Evolutionary conservation across 2,329 filamentous ascomycete genomes (phyloP).

Genomic region (Pseudocercospora fijiensis): DNA sequence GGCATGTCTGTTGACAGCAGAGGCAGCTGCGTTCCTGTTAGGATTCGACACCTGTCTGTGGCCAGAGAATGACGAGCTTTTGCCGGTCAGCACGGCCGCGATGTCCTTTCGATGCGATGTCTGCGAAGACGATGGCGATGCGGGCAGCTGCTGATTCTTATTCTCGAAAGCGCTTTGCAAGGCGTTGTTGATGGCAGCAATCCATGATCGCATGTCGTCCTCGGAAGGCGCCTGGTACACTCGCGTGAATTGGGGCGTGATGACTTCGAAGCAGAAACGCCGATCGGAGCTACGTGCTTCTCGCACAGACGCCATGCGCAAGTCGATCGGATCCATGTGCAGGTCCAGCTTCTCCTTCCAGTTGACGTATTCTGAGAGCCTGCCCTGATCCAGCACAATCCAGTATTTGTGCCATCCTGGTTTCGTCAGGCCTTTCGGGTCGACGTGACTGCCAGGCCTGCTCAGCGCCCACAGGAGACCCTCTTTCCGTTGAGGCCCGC

Average conservation of each 20-base stretch:
- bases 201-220: slow-evolving; percentile 98
- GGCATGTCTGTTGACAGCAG: slow-evolving; percentile 74
- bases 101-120: slow-evolving; percentile 75
- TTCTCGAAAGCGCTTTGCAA: slow-evolving; percentile 93
- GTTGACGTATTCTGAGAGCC: slow-evolving; percentile 96
- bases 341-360: slow-evolving; percentile 97
- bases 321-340: slow-evolving; percentile 96
- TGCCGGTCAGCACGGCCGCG: slow-evolving; percentile 87
- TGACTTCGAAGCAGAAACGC: slow-evolving; percentile 96
- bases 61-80: slow-evolving; percentile 71
- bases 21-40: slow-evolving; percentile 42
- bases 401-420: slow-evolving; percentile 99
- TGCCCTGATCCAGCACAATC: slow-evolving; percentile 96
- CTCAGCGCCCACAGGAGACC: slow-evolving; percentile 93
- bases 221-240: slow-evolving; percentile 98
- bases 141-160: slow-evolving; percentile 48
- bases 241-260: slow-evolving; percentile 91
- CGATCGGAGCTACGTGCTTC: slow-evolving; percentile 93
- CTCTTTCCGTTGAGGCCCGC: slow-evolving; percentile 77
- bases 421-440: slow-evolving; percentile 92
- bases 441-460: slow-evolving; percentile 79
- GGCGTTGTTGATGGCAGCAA: slow-evolving; percentile 92
- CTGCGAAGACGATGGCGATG: slow-evolving; percentile 48
- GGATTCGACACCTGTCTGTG: slow-evolving; percentile 51
- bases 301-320: slow-evolving; percentile 93